These are phyloP conservation scores for barrel medic (Medicago truncatula) DNA, from an alignment of 306 rosid genomes.

Conservation along the genomic window MtrunA17r5.0-ANR NC_053042.1:37792001-37792500, in stretches of 20 bases:
- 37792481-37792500: constrained; percentile 29
- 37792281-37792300: constrained; percentile 21
- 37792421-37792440: constrained; percentile 33
- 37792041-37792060: too few species aligned
- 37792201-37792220: constrained; percentile 34
- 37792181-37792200: constrained; percentile 33
- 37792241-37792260: not conserved
- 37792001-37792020: too few species aligned
- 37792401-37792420: constrained; percentile 28
- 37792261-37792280: constrained; percentile 40
- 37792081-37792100: too few species aligned
- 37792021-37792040: too few species aligned
- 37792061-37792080: too few species aligned
- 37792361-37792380: constrained; percentile 28
- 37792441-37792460: not conserved
- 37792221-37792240: constrained; percentile 31
- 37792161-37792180: not conserved
- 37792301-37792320: constrained; percentile 1
- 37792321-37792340: constrained; percentile 21
- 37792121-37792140: not conserved
- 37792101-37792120: not conserved
- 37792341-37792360: not conserved
- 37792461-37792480: constrained; percentile 45
- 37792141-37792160: not conserved
- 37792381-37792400: constrained; percentile 21